These are phyloP conservation scores for Tylopilus balloui DNA, from an alignment of 768 basidiomycete genomes.

Conservation along the genomic window DNA sequence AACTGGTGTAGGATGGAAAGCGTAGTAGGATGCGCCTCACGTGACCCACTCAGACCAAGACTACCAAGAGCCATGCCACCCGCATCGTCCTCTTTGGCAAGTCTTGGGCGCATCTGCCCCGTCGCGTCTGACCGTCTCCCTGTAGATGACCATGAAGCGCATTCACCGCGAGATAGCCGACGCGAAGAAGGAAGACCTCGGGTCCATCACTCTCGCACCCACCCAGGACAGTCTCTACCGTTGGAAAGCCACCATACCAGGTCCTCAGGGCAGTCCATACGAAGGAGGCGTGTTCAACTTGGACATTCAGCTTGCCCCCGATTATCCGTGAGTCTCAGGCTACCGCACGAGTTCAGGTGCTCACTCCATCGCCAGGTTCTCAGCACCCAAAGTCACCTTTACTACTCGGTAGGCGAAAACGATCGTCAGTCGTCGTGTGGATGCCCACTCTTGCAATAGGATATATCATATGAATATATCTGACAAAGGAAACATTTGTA, in stretches of 20 bases:
- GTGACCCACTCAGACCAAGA: constrained; percentile 10
- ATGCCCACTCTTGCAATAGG: constrained; percentile 33
- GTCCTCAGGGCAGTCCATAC: constrained; percentile 78
- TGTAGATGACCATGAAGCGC: constrained; percentile 68
- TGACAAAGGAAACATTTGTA: constrained; percentile 73
- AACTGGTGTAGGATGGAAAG: background rate
- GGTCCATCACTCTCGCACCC: constrained; percentile 64
- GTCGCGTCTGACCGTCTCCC: constrained; percentile 5
- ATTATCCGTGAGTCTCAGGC: constrained; percentile 61
- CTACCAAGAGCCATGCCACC: constrained; percentile 22
- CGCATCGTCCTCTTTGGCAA: constrained; percentile 20
- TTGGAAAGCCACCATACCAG: constrained; percentile 77
- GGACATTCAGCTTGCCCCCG: constrained; percentile 58
- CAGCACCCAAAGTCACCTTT: constrained; percentile 73
- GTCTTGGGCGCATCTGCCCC: background rate
- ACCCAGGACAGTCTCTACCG: constrained; percentile 59
- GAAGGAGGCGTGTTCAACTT: constrained; percentile 74
- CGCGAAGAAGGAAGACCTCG: constrained; percentile 78
- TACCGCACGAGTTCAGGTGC: background rate
- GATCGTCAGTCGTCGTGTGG: background rate
- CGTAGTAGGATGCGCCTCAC: constrained; percentile 2
- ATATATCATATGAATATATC: constrained; percentile 92
- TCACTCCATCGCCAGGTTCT: constrained; percentile 48
- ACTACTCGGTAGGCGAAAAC: constrained; percentile 53
- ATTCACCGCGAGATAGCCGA: constrained; percentile 81